Evolutionary conservation across 768 basidiomycete species (phyloP).

Genomic region (Boletus subparvulus): DNA sequence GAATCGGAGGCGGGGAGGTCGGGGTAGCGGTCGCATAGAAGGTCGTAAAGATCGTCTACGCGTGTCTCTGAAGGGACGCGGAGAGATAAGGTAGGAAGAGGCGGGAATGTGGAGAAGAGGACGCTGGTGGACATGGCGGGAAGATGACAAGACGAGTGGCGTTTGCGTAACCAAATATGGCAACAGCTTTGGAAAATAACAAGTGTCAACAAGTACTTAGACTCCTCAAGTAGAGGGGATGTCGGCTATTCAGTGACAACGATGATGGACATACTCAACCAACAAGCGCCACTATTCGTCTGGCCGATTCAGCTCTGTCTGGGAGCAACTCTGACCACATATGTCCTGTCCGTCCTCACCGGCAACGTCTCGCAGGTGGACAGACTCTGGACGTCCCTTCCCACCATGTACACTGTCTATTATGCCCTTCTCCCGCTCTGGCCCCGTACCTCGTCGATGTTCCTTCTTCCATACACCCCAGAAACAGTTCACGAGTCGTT

Average conservation of each 20-base stretch:
- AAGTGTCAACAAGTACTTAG: constrained; percentile 11
- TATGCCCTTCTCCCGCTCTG: constrained; percentile 74
- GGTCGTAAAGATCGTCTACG: constrained; percentile 41
- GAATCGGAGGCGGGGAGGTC: constrained; percentile 43
- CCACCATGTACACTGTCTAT: constrained; percentile 79
- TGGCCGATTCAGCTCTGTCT: constrained; percentile 69
- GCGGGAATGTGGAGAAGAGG: constrained; percentile 59
- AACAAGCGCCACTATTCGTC: constrained; percentile 38
- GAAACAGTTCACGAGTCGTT: constrained; percentile 36
- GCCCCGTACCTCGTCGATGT: constrained; percentile 36
- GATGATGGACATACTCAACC: constrained; percentile 15
- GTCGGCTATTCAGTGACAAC: background rate
- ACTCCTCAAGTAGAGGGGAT: background rate
- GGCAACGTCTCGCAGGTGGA: constrained; percentile 88
- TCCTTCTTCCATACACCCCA: constrained; percentile 58
- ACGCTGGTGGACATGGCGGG: constrained; percentile 48
- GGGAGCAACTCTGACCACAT: constrained; percentile 47
- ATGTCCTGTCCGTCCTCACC: constrained; percentile 62
- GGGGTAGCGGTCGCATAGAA: constrained; percentile 48
- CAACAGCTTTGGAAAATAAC: constrained; percentile 18
- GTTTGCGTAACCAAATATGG: constrained; percentile 3
- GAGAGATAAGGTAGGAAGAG: constrained; percentile 57
- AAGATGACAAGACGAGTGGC: constrained; percentile 5
- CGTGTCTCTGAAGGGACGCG: constrained; percentile 41
- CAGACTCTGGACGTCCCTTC: constrained; percentile 76